Evolutionary conservation across 306 rosid species (phyloP).

Genomic region (Corylus avellana): DNA sequence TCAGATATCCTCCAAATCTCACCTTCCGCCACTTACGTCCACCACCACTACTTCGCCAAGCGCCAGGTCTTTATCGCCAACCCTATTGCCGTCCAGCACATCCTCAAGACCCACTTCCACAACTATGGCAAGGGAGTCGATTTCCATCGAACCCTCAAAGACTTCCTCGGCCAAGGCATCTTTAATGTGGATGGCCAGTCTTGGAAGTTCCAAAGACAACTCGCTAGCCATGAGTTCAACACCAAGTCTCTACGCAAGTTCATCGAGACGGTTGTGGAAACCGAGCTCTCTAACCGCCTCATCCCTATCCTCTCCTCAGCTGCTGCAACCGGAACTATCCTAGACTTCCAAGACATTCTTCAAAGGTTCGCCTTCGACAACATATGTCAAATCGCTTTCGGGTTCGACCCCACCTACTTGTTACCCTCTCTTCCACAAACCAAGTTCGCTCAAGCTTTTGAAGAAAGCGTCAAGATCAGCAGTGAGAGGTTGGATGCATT

Average conservation of each 20-base stretch:
- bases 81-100: conserved; percentile 65
- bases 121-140: conserved; percentile 49
- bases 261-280: conserved; percentile 57
- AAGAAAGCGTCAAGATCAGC: conserved; percentile 39
- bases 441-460: conserved; percentile 55
- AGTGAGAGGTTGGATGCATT: conserved; percentile 27
- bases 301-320: conserved; percentile 47
- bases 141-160: conserved; percentile 20
- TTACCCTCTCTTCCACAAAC: conserved; percentile 49
- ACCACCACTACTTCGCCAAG: conserved; percentile 44
- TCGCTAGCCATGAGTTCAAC: conserved; percentile 57
- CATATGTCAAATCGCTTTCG: conserved; percentile 63
- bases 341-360: conserved; percentile 62
- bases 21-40: conserved; percentile 54
- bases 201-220: conserved; percentile 73
- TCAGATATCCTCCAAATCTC: conserved; percentile 51
- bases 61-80: conserved; percentile 55
- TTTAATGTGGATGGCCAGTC: conserved; percentile 49
- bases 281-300: conserved; percentile 52
- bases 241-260: conserved; percentile 55
- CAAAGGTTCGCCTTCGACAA: conserved; percentile 76
- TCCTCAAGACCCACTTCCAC: conserved; percentile 64
- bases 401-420: conserved; percentile 63
- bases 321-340: not conserved
- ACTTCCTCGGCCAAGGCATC: conserved; percentile 71